These are phyloP conservation scores for Tuber indicum DNA, from an alignment of 495 filamentous ascomycete species.

Conservation along the genomic window DNA sequence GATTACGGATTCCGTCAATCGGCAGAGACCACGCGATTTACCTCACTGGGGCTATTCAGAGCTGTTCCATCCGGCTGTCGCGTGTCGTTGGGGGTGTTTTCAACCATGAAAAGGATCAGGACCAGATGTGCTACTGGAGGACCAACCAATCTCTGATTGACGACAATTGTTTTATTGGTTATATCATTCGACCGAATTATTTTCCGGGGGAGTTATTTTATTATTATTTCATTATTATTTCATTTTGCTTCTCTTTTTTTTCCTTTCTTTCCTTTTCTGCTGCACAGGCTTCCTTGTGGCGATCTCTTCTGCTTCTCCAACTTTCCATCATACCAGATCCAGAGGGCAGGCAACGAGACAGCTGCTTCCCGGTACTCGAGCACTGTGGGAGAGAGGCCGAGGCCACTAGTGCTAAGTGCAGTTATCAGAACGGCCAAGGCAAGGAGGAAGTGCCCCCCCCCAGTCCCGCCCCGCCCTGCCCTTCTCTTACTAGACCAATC, in stretches of 20 bases:
- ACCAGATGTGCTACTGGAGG: conserved; percentile 26
- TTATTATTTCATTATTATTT: conserved; percentile 18
- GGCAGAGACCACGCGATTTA: conserved; percentile 42
- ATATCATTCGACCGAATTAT: conserved; percentile 1
- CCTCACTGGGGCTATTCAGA: conserved; percentile 33
- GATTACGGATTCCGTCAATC: conserved; percentile 34
- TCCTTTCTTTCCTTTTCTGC: conserved; percentile 23
- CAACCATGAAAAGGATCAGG: conserved; percentile 30
- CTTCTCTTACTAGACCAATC: background rate
- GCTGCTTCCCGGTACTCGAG: background rate
- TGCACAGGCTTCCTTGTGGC: conserved; percentile 36
- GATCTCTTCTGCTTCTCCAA: conserved; percentile 28
- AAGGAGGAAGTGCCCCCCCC: background rate
- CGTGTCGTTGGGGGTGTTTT: conserved; percentile 35
- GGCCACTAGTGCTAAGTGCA: background rate
- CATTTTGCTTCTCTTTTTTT: conserved; percentile 27
- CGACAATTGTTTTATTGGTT: conserved; percentile 2
- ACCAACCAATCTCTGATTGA: conserved; percentile 26
- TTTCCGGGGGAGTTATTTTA: background rate
- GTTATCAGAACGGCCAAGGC: conserved; percentile 2
- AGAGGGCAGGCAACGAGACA: background rate
- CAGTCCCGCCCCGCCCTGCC: background rate
- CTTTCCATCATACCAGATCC: conserved; percentile 25
- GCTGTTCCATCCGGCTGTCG: conserved; percentile 34
- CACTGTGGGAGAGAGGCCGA: background rate